Conservation (phyloP, 495 filamentous ascomycete species). For the Amniculicola lignicola region DNA sequence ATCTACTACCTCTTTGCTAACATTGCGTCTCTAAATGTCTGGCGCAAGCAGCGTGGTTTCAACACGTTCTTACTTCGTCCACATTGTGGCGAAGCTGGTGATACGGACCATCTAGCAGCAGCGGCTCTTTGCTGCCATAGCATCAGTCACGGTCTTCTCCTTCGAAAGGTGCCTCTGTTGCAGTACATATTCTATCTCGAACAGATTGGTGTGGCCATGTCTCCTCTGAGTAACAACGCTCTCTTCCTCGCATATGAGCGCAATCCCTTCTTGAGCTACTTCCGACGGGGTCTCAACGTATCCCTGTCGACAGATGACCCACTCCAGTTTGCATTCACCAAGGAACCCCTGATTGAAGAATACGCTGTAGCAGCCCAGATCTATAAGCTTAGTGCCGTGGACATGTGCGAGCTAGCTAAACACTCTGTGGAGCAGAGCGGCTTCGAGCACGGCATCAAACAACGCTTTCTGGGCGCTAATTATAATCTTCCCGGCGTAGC, state of each 20-base stretch:
- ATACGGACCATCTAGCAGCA: constrained; percentile 91
- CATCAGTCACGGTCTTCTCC: constrained; percentile 89
- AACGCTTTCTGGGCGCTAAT: constrained; percentile 78
- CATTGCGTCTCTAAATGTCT: constrained; percentile 85
- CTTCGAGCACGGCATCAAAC: constrained; percentile 84
- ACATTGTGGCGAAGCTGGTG: constrained; percentile 95
- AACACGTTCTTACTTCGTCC: constrained; percentile 92
- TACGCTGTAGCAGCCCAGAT: constrained; percentile 98
- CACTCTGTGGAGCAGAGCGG: constrained; percentile 93
- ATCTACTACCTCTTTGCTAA: constrained; percentile 96
- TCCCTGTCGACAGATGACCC: constrained; percentile 96
- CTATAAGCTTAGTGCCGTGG: constrained; percentile 93
- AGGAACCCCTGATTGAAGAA: constrained; percentile 96
- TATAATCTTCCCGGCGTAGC: constrained; percentile 68
- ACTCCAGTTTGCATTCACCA: constrained; percentile 96
- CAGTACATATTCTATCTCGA: constrained; percentile 98
- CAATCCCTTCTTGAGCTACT: constrained; percentile 93
- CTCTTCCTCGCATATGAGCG: constrained; percentile 95
- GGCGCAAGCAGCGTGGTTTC: constrained; percentile 86
- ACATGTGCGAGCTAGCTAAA: constrained; percentile 98
- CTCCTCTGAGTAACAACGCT: constrained; percentile 95
- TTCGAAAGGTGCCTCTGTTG: constrained; percentile 89
- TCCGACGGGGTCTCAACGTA: constrained; percentile 89
- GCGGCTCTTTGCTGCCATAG: constrained; percentile 93
- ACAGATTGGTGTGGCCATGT: constrained; percentile 98